phyloP scores from a whole-genome alignment of 192 early-diverging fungal species.

The Entophlyctis luteolus region DNA sequence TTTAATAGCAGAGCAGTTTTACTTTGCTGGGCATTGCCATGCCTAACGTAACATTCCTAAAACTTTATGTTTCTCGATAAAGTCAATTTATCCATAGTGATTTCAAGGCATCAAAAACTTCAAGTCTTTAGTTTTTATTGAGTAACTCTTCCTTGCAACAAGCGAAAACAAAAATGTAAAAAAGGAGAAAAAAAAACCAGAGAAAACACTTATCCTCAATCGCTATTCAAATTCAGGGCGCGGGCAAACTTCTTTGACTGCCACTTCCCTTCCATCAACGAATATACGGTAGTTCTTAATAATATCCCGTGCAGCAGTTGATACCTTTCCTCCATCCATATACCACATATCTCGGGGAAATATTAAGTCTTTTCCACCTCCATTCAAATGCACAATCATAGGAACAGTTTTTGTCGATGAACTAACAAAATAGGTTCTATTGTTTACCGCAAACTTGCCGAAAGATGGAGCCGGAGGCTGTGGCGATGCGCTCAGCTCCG shows the following conservation, averaged over 20 bases:
- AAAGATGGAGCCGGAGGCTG: neutral
- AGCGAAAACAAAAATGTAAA: no score
- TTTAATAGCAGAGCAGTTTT: no score
- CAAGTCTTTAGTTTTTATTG: no score
- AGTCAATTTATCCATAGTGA: no score
- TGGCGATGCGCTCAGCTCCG: neutral
- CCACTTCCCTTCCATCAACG: neutral
- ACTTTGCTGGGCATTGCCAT: no score
- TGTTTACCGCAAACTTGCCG: neutral
- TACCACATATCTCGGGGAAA: neutral
- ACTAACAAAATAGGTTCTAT: neutral
- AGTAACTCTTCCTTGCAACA: no score
- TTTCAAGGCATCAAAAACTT: no score
- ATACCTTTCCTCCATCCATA: neutral
- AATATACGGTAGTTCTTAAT: neutral
- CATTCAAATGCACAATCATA: conserved; percentile 15
- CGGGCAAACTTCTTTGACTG: neutral
- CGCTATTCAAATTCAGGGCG: no score
- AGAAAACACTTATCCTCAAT: no score
- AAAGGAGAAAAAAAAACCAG: no score
- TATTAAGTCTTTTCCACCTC: neutral
- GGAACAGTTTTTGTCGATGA: neutral
- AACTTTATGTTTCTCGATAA: no score
- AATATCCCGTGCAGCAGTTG: neutral
- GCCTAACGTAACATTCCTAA: no score